phyloP scores from a whole-genome alignment of 2,329 filamentous ascomycete species.

The Zymoseptoria passerinii region DNA sequence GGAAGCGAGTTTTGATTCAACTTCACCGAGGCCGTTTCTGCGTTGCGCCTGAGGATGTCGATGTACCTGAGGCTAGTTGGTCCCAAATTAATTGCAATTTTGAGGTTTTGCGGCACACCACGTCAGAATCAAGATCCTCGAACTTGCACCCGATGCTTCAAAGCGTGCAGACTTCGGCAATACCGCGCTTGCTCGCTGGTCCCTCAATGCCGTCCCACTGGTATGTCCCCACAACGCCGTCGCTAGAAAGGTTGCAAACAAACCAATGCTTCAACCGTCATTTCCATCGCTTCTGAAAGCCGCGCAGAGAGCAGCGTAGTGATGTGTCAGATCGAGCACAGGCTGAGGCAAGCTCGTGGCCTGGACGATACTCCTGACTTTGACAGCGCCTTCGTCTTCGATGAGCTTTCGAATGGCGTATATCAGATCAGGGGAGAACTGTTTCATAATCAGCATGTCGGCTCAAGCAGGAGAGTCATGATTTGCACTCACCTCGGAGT shows the following conservation, averaged over 20 bases:
- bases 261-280: conserved; percentile 56
- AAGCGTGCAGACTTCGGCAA: background rate
- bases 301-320: conserved; percentile 89
- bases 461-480: background rate
- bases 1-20: background rate
- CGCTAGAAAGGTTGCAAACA: background rate
- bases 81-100: background rate
- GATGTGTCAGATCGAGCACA: conserved; percentile 88
- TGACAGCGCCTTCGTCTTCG: conserved; percentile 94
- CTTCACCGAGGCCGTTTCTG: background rate
- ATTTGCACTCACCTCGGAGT: conserved; percentile 65
- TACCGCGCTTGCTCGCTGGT: background rate
- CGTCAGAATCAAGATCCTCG: background rate
- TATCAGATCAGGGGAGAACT: conserved; percentile 87
- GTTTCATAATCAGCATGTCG: conserved; percentile 4
- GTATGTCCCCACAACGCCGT: background rate
- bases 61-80: background rate
- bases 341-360: conserved; percentile 88
- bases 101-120: background rate
- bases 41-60: background rate
- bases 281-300: conserved; percentile 92
- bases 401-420: conserved; percentile 85
- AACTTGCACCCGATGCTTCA: background rate
- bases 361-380: conserved; percentile 94
- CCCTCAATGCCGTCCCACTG: background rate